phyloP scores from a whole-genome alignment of 495 filamentous ascomycete species.

The Aspergillus sclerotioniger region DNA sequence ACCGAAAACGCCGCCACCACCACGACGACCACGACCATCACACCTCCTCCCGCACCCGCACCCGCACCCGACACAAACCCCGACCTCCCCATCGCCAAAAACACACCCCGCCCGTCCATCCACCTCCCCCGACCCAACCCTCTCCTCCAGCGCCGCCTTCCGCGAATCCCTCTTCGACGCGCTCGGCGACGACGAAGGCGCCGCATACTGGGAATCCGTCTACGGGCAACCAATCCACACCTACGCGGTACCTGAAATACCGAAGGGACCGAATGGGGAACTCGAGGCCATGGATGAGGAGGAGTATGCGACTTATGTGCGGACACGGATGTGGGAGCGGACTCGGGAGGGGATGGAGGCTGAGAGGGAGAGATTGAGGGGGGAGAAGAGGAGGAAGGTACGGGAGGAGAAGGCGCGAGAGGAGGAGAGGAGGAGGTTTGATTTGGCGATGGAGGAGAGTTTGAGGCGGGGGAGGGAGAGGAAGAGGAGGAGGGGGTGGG shows the following conservation, averaged over 20 bases:
- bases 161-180: conserved; percentile 97
- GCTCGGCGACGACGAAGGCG: conserved; percentile 97
- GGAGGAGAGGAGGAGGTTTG: conserved; percentile 34
- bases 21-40: conserved; percentile 5
- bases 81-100: conserved; percentile 73
- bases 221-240: conserved; percentile 89
- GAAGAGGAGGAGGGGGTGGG: conserved; percentile 48
- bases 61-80: conserved; percentile 64
- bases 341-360: conserved; percentile 64
- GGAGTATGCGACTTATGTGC: conserved; percentile 82
- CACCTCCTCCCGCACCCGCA: conserved; percentile 62
- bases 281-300: conserved; percentile 89
- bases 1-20: conserved; percentile 18
- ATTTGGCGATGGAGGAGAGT: conserved; percentile 50
- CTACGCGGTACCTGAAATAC: conserved; percentile 46
- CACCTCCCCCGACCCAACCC: conserved; percentile 13
- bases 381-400: conserved; percentile 50
- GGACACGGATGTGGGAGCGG: conserved; percentile 89
- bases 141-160: conserved; percentile 71
- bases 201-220: conserved; percentile 88
- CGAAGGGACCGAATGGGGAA: conserved; percentile 49
- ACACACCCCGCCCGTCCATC: conserved; percentile 12
- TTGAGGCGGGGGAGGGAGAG: conserved; percentile 50
- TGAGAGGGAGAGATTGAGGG: conserved; percentile 61
- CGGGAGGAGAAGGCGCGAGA: conserved; percentile 40